A percentile compares a stretch with the other conserved stretches of the same genome.
Conservation (phyloP, 2,329 filamentous ascomycete species). For the Sporothrix globosa region DNA sequence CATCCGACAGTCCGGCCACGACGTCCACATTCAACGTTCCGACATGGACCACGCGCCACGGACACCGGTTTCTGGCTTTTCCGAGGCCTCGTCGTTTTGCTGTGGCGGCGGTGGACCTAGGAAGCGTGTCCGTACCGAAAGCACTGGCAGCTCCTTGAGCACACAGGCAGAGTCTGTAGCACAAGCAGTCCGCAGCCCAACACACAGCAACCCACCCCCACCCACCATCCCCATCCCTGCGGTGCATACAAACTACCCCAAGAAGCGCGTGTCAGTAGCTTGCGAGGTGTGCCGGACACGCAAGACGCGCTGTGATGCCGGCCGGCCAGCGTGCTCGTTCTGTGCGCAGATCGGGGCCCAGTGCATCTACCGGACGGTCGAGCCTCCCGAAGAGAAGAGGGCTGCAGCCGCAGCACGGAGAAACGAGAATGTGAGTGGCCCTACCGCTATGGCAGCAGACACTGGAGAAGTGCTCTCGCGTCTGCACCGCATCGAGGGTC, state of each 20-base stretch:
- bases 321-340: slow-evolving; percentile 35
- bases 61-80: neutral
- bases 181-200: no score
- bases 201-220: neutral
- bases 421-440: neutral
- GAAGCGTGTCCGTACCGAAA: slow-evolving; percentile 7
- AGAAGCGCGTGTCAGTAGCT: slow-evolving; percentile 37
- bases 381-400: slow-evolving; percentile 1
- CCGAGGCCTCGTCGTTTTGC: slow-evolving; percentile 1
- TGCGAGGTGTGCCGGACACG: slow-evolving; percentile 38
- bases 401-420: neutral
- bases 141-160: slow-evolving; percentile 8
- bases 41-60: neutral
- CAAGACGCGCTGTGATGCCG: slow-evolving; percentile 36
- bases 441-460: neutral
- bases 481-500: slow-evolving; percentile 16
- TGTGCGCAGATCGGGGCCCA: slow-evolving; percentile 32
- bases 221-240: neutral
- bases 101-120: neutral
- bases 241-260: slow-evolving; percentile 30
- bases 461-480: neutral
- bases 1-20: slow-evolving; percentile 15
- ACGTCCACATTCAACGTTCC: neutral
- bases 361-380: slow-evolving; percentile 35
- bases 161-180: neutral